Evolutionary conservation across 2,329 filamentous ascomycete genomes (phyloP), one percentile per base, ranked within the genome.

Genomic region (Aspergillus sp.): DNA sequence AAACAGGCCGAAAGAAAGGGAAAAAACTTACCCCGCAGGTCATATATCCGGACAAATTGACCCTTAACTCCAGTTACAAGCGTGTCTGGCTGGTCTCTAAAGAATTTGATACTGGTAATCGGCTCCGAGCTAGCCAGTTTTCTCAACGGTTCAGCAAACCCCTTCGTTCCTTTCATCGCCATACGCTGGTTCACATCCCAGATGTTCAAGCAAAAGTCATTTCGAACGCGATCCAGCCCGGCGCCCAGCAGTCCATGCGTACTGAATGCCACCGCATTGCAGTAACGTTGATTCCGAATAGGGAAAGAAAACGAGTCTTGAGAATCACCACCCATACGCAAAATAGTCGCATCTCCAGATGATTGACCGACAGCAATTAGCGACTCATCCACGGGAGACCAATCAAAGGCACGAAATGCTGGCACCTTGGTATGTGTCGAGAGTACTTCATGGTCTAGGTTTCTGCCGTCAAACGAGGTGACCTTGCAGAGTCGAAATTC

Each of bases 81-180:
- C n/a, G 76, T 75, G 51, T 82, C 77, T 32, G 80, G 79, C 50
- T 82, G 76, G 40, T 73, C 68, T 26, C 71, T 66, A 50, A 83
- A 83, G 62, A 83, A 85, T 49, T 82, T 79, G 50, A 84, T 76
- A 59, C 80, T 84, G 1, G 77, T 79, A 35, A 84, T 81, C 3
- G 77, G 74, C 53, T 85, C 73, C 11, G 78, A 81, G 49, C 76
- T 80, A 28, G 79, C 80, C 28, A 84, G 60, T 51, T 80, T 80
- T 53, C 75, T 71, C 48, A 81, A 68, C 2, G 81, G 80, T 52
- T 75, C 72, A 8, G 61, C 60, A 40, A 61, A 60, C 6, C 62
- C 61, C 45, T 59, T 62, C 27, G 53, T 50, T 11, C 55, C 58
- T 52, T 46, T 65, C 59, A 56, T 64, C 49, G 44, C 65, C 46